These are phyloP conservation scores for Quercus robur DNA, from an alignment of 306 rosid genomes.

Conservation along the genomic window DNA sequence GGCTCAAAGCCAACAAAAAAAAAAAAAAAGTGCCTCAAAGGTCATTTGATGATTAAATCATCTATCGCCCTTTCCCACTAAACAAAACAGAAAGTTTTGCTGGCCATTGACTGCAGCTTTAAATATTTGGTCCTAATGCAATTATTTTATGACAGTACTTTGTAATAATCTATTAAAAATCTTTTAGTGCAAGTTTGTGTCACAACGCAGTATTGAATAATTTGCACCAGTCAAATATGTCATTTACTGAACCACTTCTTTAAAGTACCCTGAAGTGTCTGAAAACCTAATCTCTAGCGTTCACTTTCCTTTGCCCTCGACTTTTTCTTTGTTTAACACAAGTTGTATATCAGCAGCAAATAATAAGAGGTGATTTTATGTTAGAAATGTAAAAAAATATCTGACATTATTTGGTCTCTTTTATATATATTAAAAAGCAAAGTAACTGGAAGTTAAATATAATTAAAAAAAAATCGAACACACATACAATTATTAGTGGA, in stretches of 20 bases:
- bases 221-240: neutral
- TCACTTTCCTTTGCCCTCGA: neutral
- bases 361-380: too few relatives aligned
- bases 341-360: neutral
- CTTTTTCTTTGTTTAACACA: neutral
- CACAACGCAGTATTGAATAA: conserved; percentile 13
- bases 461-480: too few relatives aligned
- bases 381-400: too few relatives aligned
- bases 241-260: conserved; percentile 2
- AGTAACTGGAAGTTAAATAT: too few relatives aligned
- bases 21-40: neutral
- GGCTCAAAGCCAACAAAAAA: neutral
- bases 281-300: neutral
- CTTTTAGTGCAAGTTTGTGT: conserved; percentile 28
- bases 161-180: neutral
- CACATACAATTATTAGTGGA: too few relatives aligned
- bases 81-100: neutral
- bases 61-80: too few relatives aligned
- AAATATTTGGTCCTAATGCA: neutral
- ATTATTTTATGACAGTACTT: neutral
- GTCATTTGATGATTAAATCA: too few relatives aligned
- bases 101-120: neutral
- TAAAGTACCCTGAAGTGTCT: neutral
- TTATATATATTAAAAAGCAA: too few relatives aligned
- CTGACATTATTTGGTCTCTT: too few relatives aligned